Evolutionary conservation across 129 eudicot genomes (phyloP).

Genomic region (Centrapalus pauciflorus): DNA sequence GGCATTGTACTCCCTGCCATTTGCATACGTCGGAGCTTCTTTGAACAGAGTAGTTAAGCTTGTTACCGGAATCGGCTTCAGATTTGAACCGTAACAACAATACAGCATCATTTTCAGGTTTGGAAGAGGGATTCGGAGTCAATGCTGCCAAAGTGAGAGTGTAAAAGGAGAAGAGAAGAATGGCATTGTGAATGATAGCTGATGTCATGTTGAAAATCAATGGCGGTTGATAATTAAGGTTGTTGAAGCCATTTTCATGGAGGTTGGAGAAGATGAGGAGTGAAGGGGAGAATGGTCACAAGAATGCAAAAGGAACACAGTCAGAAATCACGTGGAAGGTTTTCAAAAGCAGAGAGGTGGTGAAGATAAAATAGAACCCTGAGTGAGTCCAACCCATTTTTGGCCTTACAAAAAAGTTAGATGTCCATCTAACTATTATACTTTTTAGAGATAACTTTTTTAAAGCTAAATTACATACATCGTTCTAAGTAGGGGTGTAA

Average conservation of each 20-base stretch:
- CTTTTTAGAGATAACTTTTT: too few species aligned
- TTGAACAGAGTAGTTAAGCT: constrained; percentile 24
- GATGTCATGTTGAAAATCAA: constrained; percentile 12
- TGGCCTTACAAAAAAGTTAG: too few species aligned
- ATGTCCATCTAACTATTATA: too few species aligned
- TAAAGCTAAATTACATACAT: too few species aligned
- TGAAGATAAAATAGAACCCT: too few species aligned
- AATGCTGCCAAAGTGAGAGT: background rate
- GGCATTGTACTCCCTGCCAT: constrained; percentile 77
- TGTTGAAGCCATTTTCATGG: background rate
- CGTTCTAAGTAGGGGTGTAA: too few species aligned
- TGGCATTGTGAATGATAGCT: constrained; percentile 3
- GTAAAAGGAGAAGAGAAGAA: constrained; percentile 2
- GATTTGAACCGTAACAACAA: constrained; percentile 58
- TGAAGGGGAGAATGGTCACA: background rate
- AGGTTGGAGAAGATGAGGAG: background rate
- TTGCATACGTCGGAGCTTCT: constrained; percentile 34
- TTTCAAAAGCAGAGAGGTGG: constrained; percentile 17
- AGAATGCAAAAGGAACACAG: constrained; percentile 9
- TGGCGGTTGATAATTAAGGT: constrained; percentile 3
- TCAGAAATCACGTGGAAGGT: constrained; percentile 29
- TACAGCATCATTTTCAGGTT: constrained; percentile 27
- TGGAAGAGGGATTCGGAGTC: background rate
- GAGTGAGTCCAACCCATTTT: too few species aligned
- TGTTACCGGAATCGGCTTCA: constrained; percentile 50